Conservation (phyloP, 192 early-diverging fungal genomes). For the Coemansia sp. region DNA sequence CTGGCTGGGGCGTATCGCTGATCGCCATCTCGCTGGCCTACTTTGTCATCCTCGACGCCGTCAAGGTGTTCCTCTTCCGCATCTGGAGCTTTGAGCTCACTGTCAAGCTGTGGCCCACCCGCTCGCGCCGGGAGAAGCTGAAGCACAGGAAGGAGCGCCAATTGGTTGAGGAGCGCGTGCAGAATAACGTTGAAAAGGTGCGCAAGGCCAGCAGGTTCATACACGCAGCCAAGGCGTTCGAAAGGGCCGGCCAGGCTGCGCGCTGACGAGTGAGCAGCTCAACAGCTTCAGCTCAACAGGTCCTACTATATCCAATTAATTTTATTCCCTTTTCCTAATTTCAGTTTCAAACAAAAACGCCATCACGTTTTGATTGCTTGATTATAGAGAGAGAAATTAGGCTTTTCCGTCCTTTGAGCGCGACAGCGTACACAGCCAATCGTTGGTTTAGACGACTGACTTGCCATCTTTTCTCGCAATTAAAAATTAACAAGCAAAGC, state of each 20-base stretch:
- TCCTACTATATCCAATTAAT: not conserved
- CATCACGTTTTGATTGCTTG: no score
- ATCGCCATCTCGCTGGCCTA: slow-evolving; percentile 74
- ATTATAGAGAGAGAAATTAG: no score
- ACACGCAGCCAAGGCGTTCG: slow-evolving; percentile 34
- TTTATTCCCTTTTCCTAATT: not conserved
- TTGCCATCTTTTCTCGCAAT: no score
- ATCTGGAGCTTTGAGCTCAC: slow-evolving; percentile 89
- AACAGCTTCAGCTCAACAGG: not conserved
- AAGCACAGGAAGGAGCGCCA: slow-evolving; percentile 50
- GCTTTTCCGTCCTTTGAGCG: no score
- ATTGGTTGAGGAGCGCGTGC: slow-evolving; percentile 53
- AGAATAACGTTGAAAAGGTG: slow-evolving; percentile 40
- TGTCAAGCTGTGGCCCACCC: slow-evolving; percentile 76
- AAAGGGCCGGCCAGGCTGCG: slow-evolving; percentile 23
- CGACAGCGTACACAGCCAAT: no score
- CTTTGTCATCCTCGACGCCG: slow-evolving; percentile 81
- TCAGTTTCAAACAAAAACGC: no score
- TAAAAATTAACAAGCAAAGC: no score
- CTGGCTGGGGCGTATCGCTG: slow-evolving; percentile 69
- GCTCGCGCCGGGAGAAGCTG: slow-evolving; percentile 61
- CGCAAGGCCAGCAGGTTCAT: slow-evolving; percentile 38
- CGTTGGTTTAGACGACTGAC: no score
- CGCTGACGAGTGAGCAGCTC: not conserved
- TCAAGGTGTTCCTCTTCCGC: slow-evolving; percentile 86